Evolutionary conservation across 371 early-diverging fungal species (phyloP).

Genomic region (Mortierella sp.): DNA sequence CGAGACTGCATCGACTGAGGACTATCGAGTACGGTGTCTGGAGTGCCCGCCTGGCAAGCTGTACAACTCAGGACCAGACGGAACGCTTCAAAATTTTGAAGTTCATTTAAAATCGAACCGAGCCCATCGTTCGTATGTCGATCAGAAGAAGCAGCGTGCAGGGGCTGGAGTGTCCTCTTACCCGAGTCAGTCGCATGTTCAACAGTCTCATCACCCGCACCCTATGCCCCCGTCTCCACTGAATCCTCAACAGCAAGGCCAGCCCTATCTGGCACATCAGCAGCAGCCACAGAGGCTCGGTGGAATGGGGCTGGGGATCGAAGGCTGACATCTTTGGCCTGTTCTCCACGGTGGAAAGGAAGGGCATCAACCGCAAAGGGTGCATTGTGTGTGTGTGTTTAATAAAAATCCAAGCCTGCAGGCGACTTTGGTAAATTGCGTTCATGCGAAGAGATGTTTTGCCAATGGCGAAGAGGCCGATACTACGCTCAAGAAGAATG

Average conservation of each 20-base stretch:
- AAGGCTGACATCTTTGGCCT: no score
- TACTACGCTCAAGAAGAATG: no score
- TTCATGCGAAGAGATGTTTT: no score
- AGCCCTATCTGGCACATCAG: not conserved
- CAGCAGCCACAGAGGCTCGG: not conserved
- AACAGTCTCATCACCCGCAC: not conserved
- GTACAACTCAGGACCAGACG: slow-evolving; percentile 54
- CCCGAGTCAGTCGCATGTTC: not conserved
- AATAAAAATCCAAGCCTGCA: no score
- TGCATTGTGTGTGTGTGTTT: no score
- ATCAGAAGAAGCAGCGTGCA: slow-evolving; percentile 18
- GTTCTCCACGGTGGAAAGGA: no score
- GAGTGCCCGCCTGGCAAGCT: slow-evolving; percentile 52
- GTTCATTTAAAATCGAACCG: slow-evolving; percentile 54
- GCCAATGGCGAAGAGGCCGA: no score
- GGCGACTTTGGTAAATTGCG: no score
- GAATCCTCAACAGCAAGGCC: slow-evolving; percentile 1
- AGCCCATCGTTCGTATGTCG: slow-evolving; percentile 45
- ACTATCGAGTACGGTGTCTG: slow-evolving; percentile 33
- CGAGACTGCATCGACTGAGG: slow-evolving; percentile 9
- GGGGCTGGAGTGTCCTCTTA: not conserved
- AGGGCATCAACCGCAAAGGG: no score
- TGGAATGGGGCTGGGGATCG: slow-evolving; percentile 21
- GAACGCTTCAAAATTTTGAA: slow-evolving; percentile 56
- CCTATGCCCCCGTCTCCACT: not conserved